Conservation (phyloP, 129 eudicot genomes). For the Gnaphalium uliginosum region DNA sequence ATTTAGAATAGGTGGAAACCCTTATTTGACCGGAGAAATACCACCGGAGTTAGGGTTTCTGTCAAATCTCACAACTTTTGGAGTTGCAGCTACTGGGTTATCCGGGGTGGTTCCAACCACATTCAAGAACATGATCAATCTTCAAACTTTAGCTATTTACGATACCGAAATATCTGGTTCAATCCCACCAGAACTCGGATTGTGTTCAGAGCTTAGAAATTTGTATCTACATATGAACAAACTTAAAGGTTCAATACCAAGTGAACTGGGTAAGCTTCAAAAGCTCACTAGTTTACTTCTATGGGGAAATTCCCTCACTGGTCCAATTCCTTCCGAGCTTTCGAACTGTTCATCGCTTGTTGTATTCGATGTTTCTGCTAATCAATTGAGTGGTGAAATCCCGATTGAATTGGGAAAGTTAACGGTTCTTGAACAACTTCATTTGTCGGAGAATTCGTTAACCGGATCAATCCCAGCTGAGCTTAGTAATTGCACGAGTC, state of each 20-base stretch:
- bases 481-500: slow-evolving; percentile 81
- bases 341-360: slow-evolving; percentile 83
- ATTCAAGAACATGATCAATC: slow-evolving; percentile 72
- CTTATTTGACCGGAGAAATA: slow-evolving; percentile 72
- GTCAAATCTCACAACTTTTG: slow-evolving; percentile 79
- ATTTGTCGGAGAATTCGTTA: slow-evolving; percentile 78
- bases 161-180: slow-evolving; percentile 72
- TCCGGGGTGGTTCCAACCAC: slow-evolving; percentile 72
- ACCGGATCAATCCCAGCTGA: slow-evolving; percentile 68
- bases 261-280: slow-evolving; percentile 64
- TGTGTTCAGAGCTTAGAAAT: slow-evolving; percentile 70
- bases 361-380: slow-evolving; percentile 82
- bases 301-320: slow-evolving; percentile 81
- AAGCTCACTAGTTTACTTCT: slow-evolving; percentile 84
- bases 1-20: slow-evolving; percentile 90
- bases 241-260: slow-evolving; percentile 77
- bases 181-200: slow-evolving; percentile 75
- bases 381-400: slow-evolving; percentile 69
- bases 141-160: slow-evolving; percentile 78
- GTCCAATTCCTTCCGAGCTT: slow-evolving; percentile 67
- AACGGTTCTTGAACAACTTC: slow-evolving; percentile 76
- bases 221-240: slow-evolving; percentile 89
- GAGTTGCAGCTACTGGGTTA: slow-evolving; percentile 90
- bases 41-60: slow-evolving; percentile 69
- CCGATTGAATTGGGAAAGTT: slow-evolving; percentile 83